phyloP scores from a whole-genome alignment of 1,284 basidiomycete genomes.

The Tylopilus sp. region DNA sequence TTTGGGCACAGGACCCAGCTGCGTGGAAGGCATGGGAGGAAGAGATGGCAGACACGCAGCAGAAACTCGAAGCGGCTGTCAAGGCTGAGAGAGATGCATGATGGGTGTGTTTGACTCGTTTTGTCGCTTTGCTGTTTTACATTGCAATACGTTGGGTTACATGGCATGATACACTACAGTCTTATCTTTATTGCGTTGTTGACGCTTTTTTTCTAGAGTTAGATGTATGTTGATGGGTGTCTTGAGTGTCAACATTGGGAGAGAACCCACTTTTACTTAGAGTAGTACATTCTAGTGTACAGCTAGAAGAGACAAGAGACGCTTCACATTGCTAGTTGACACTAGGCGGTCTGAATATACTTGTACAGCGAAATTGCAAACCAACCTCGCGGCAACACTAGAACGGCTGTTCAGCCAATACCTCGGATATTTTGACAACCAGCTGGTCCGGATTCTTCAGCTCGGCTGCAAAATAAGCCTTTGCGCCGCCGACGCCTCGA shows the following conservation, averaged over 20 bases:
- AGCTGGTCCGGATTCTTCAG: slow-evolving; percentile 46
- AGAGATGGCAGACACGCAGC: slow-evolving; percentile 38
- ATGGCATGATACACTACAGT: neutral
- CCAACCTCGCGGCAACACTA: too few relatives aligned
- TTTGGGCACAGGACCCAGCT: slow-evolving; percentile 33
- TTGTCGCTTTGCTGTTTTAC: neutral
- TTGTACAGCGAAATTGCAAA: too few relatives aligned
- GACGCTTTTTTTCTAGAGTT: neutral
- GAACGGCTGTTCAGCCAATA: slow-evolving; percentile 51
- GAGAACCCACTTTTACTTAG: too few relatives aligned
- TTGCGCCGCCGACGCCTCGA: slow-evolving; percentile 46
- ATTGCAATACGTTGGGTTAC: neutral
- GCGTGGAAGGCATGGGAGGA: slow-evolving; percentile 39
- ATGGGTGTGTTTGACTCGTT: neutral
- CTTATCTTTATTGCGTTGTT: neutral
- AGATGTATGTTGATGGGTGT: neutral
- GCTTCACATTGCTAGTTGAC: too few relatives aligned
- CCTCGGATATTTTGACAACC: slow-evolving; percentile 49
- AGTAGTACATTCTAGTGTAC: too few relatives aligned
- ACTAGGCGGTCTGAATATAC: too few relatives aligned
- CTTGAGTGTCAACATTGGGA: neutral
- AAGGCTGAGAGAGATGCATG: slow-evolving; percentile 3
- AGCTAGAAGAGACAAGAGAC: too few relatives aligned
- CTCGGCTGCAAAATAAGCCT: slow-evolving; percentile 58
- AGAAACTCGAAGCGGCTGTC: slow-evolving; percentile 25